Conservation (phyloP, 1,284 basidiomycete genomes). For the Pterula multifida region DNA sequence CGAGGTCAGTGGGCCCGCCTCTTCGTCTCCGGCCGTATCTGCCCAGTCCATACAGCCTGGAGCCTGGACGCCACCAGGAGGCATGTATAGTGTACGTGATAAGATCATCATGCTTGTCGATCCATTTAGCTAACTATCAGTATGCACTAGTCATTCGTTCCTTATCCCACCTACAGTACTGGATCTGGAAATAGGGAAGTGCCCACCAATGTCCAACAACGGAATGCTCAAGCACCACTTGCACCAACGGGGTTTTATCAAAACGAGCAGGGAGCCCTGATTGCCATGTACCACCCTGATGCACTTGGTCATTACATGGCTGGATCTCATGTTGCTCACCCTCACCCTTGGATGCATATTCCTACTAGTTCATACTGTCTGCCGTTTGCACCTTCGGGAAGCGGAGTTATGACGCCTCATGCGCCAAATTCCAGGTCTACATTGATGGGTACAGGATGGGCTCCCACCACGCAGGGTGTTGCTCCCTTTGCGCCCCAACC, state of each 20-base stretch:
- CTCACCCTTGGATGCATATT: neutral
- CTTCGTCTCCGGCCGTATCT: conserved; percentile 15
- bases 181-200: conserved; percentile 19
- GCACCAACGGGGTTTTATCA: conserved; percentile 60
- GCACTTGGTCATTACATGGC: conserved; percentile 46
- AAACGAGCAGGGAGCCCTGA: conserved; percentile 54
- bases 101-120: neutral
- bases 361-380: neutral
- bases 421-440: neutral
- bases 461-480: neutral
- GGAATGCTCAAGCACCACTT: conserved; percentile 39
- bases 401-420: neutral
- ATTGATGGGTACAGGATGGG: neutral
- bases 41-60: conserved; percentile 15
- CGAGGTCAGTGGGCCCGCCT: conserved; percentile 15
- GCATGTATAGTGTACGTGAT: conserved; percentile 33
- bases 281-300: conserved; percentile 61
- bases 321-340: neutral
- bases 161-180: conserved; percentile 28
- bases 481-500: neutral
- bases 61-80: conserved; percentile 21
- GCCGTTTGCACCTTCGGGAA: neutral
- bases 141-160: conserved; percentile 27
- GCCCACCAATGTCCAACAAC: conserved; percentile 14
- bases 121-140: conserved; percentile 9